Percentiles rank a stretch among this genome's conserved stretches.
phyloP scores from a whole-genome alignment of 2,329 filamentous ascomycete species.

The Zalaria sp. region DNA sequence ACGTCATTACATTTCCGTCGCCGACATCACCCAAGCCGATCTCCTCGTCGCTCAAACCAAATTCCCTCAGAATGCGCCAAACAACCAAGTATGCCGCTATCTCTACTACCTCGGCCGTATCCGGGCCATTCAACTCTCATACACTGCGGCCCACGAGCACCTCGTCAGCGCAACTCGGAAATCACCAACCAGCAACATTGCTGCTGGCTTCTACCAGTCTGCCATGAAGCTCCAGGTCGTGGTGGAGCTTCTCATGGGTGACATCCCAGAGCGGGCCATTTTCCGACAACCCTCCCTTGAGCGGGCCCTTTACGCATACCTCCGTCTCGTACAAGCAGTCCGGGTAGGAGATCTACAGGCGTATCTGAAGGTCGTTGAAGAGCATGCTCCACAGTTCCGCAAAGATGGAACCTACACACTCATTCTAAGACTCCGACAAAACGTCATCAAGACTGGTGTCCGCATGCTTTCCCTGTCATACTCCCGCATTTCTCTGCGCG shows the following conservation, averaged over 20 bases:
- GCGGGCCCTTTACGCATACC: slow-evolving; percentile 78
- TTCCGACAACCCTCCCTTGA: slow-evolving; percentile 87
- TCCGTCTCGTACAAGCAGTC: slow-evolving; percentile 85
- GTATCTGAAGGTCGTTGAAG: slow-evolving; percentile 75
- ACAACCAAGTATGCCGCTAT: slow-evolving; percentile 96
- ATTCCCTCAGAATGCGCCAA: slow-evolving; percentile 86
- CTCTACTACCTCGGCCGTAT: slow-evolving; percentile 96
- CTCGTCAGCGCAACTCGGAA: slow-evolving; percentile 88
- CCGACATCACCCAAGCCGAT: slow-evolving; percentile 93
- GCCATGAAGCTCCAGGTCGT: slow-evolving; percentile 94
- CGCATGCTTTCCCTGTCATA: slow-evolving; percentile 98
- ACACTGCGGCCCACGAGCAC: slow-evolving; percentile 93
- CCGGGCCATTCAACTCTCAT: slow-evolving; percentile 87
- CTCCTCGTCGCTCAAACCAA: slow-evolving; percentile 89
- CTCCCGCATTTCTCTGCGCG: slow-evolving; percentile 88
- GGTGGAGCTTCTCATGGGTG: slow-evolving; percentile 94
- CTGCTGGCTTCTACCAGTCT: slow-evolving; percentile 87
- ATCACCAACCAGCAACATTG: slow-evolving; percentile 76
- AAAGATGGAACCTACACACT: slow-evolving; percentile 91
- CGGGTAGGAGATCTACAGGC: slow-evolving; percentile 92
- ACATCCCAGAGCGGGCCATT: slow-evolving; percentile 87
- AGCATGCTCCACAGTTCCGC: slow-evolving; percentile 72
- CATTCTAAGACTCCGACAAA: slow-evolving; percentile 86
- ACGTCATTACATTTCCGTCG: slow-evolving; percentile 89
- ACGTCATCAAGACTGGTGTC: slow-evolving; percentile 98